Evolutionary conservation across 2,329 filamentous ascomycete genomes (phyloP).

Genomic region (Grosmannia huntii): DNA sequence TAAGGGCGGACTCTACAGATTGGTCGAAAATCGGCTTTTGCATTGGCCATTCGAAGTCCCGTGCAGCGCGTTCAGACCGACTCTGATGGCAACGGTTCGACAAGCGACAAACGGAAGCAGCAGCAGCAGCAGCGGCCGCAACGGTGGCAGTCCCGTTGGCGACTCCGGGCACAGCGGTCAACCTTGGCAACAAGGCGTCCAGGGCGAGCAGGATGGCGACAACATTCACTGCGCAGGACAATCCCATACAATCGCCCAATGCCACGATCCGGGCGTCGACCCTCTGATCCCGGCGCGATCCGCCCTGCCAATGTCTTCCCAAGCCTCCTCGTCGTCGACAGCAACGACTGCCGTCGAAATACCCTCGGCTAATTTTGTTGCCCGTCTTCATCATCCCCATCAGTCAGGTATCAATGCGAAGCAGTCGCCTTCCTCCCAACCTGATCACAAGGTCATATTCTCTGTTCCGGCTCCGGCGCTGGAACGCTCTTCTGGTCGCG

Average conservation of each 20-base stretch:
- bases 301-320: not conserved
- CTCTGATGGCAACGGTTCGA: conserved; percentile 9
- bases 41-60: not conserved
- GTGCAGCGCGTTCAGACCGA: not conserved
- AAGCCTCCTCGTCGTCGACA: conserved; percentile 2
- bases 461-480: conserved; percentile 4
- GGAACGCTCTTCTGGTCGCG: conserved; percentile 1
- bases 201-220: not conserved
- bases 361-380: conserved; percentile 8
- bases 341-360: conserved; percentile 3
- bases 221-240: not conserved
- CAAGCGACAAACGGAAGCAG: conserved; percentile 2
- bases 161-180: not conserved
- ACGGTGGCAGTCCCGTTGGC: not conserved
- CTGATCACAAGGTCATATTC: conserved; percentile 6
- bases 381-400: conserved; percentile 7
- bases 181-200: not conserved
- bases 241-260: not conserved
- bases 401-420: not conserved
- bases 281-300: not conserved
- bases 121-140: not conserved
- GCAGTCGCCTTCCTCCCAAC: not conserved
- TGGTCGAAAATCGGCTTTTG: not conserved
- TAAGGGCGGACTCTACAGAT: not conserved
- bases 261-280: not conserved